Evolutionary conservation across 495 filamentous ascomycete genomes (phyloP), one percentile per base, ranked within the genome.

Genomic region (Saxophila tyrrhenica): DNA sequence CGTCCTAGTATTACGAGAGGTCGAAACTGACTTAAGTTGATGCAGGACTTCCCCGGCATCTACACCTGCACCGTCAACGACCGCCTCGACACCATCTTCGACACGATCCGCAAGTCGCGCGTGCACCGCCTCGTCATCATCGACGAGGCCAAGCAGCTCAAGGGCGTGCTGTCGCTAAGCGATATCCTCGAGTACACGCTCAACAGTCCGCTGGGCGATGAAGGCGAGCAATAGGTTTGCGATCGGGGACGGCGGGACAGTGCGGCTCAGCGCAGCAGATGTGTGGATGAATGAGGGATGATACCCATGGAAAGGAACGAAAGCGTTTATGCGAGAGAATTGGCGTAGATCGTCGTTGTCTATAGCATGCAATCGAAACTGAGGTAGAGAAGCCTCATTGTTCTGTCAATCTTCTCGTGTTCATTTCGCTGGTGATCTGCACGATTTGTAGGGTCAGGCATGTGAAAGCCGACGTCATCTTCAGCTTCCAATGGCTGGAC

Each of bases 161-260:
- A 85, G 67, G 92, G 92, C 42, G 79, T 99, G 17, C 80, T 99
- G 24, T 95, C 90, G 8, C 74, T 99, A 53, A 95, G 90, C 58
- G 94, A 99, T 69, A 96, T 99, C 58, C 77, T 99, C 54, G 88
- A 94, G 63, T 96, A 97, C 67, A 84, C 95, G 47, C 78, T 99
- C 25, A 62, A 62, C 45, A 58, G 55, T 29, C 55, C 59, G 32
- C 32, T 60, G 19, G 48, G 42, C 10, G 58, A 57, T 21, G 51
- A 45, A 2, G 51, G n/a, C 41, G 19, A 21, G 16, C 41, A 44
- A 44, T 44, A 35, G 29, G 7, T 7, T 35, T 35, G 29, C 29
- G 29, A 13, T 35, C 29, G 5, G 29, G 13, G 29, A 13, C 29
- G 29, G 7, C 13, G 13, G 5, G 29, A 35, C 29, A 35, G 29